phyloP scores from a whole-genome alignment of 331 rosid genomes.

The Quercus phellos region DNA sequence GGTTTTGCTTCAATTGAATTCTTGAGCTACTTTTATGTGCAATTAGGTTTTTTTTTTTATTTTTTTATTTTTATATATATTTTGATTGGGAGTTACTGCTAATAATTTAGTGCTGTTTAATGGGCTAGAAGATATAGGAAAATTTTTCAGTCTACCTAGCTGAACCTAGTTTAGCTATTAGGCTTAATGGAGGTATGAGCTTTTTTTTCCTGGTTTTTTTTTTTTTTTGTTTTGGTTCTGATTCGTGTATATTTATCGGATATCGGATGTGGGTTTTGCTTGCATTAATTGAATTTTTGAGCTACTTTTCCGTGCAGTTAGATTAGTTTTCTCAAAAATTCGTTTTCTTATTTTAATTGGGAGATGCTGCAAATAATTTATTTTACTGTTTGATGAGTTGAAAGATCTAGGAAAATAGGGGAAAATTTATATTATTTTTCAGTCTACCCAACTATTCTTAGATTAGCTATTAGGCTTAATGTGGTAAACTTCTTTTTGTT shows the following conservation, averaged over 20 bases:
- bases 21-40: background rate
- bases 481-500: too few species aligned
- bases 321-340: background rate
- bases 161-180: background rate
- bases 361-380: background rate
- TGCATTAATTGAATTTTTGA: background rate
- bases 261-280: background rate
- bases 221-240: background rate
- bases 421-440: background rate
- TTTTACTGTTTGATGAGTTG: background rate
- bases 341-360: background rate
- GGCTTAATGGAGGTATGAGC: constrained; percentile 30
- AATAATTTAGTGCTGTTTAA: background rate
- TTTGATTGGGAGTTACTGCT: background rate
- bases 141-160: background rate
- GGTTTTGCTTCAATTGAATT: background rate
- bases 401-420: constrained; percentile 4
- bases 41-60: background rate
- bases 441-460: background rate
- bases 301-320: background rate
- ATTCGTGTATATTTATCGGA: background rate
- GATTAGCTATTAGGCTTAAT: background rate
- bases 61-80: too few species aligned
- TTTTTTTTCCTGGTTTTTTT: background rate
- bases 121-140: constrained; percentile 7